Conservation (phyloP, 1,284 basidiomycete species). For the Tilletia walkeri region DNA sequence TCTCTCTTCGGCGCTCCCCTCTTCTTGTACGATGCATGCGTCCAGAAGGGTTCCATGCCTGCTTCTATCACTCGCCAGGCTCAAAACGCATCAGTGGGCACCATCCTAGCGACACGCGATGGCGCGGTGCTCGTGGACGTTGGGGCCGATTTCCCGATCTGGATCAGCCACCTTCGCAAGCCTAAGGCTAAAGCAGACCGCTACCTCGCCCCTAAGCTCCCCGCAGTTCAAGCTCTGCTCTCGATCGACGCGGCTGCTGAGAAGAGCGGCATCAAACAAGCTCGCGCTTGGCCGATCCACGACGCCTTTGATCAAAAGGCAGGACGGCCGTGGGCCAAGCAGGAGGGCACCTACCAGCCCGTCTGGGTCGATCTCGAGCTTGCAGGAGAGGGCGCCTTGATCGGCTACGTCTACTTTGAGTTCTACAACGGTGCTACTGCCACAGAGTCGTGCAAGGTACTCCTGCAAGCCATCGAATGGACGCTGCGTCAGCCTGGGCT, state of each 20-base stretch:
- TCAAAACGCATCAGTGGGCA: slow-evolving; percentile 46
- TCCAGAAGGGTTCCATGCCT: slow-evolving; percentile 49
- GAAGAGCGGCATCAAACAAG: slow-evolving; percentile 16
- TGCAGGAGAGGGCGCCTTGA: slow-evolving; percentile 37
- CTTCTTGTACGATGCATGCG: slow-evolving; percentile 58
- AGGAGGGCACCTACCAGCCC: slow-evolving; percentile 57
- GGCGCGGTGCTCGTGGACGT: slow-evolving; percentile 59
- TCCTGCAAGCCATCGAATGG: slow-evolving; percentile 57
- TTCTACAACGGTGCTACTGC: slow-evolving; percentile 60
- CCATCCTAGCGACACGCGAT: slow-evolving; percentile 56
- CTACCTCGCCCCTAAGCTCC: slow-evolving; percentile 58
- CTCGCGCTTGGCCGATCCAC: background rate
- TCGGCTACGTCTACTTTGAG: slow-evolving; percentile 58
- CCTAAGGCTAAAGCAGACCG: slow-evolving; percentile 56
- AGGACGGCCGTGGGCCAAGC: slow-evolving; percentile 31
- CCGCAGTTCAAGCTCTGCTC: slow-evolving; percentile 56
- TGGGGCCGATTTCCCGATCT: slow-evolving; percentile 55
- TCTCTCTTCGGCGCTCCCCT: slow-evolving; percentile 46
- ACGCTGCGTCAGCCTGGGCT: slow-evolving; percentile 54
- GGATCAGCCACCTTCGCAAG: slow-evolving; percentile 59
- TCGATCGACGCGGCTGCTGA: slow-evolving; percentile 47
- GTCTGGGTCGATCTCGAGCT: slow-evolving; percentile 57
- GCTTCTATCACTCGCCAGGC: slow-evolving; percentile 26
- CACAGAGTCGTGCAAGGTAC: slow-evolving; percentile 57
- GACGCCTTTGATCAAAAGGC: slow-evolving; percentile 1